phyloP scores from a whole-genome alignment of 495 filamentous ascomycete genomes.

The Penicillium crystallinum region DNA sequence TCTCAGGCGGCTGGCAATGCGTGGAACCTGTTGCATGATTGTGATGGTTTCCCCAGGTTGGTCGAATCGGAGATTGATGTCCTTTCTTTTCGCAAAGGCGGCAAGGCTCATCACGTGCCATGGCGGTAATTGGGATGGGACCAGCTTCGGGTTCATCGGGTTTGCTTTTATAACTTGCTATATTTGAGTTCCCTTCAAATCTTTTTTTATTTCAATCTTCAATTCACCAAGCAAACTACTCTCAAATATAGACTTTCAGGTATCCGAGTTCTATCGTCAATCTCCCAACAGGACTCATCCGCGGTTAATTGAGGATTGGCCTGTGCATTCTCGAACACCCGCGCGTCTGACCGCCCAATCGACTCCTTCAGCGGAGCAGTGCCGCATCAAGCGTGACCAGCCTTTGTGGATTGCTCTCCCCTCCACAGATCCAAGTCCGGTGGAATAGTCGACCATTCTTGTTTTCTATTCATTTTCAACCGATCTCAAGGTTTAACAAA shows the following conservation, averaged over 20 bases:
- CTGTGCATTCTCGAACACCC: conserved; percentile 27
- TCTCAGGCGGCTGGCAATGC: conserved; percentile 12
- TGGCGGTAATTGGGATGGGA: neutral
- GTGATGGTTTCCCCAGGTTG: conserved; percentile 10
- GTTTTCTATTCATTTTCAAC: conserved; percentile 4
- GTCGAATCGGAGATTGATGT: conserved; percentile 8
- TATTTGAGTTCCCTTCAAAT: neutral
- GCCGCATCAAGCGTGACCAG: conserved; percentile 35
- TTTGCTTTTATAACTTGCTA: neutral
- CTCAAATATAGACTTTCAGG: neutral
- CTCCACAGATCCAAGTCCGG: conserved; percentile 16
- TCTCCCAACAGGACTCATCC: neutral
- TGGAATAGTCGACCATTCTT: conserved; percentile 5
- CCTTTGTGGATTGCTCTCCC: conserved; percentile 22
- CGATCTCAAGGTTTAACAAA: neutral
- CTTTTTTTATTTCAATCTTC: neutral
- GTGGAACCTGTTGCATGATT: conserved; percentile 36
- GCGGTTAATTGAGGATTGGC: conserved; percentile 7
- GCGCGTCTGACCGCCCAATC: conserved; percentile 36
- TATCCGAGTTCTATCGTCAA: neutral
- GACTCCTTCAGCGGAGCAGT: conserved; percentile 31
- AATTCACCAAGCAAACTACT: neutral
- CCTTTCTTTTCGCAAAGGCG: conserved; percentile 20
- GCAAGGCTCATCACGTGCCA: conserved; percentile 16
- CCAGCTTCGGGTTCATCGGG: neutral